Conservation (phyloP, 257 asterid genomes). For the Knoxia roxburghii region DNA sequence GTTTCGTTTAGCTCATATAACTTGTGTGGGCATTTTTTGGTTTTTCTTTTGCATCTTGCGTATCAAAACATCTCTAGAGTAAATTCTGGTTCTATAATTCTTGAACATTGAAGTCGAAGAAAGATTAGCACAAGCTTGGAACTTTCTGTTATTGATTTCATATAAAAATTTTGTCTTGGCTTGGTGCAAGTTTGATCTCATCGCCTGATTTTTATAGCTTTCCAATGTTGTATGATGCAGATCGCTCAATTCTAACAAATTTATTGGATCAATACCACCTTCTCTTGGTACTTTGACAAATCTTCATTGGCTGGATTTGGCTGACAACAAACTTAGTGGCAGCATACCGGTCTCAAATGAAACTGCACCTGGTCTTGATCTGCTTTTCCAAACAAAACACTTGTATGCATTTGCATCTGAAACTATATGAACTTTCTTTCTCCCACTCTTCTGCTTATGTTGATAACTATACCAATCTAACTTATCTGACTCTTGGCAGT, state of each 20-base stretch:
- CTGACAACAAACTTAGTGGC: slow-evolving; percentile 75
- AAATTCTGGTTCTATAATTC: not conserved
- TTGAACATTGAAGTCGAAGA: not conserved
- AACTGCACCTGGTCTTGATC: slow-evolving; percentile 75
- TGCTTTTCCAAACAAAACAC: slow-evolving; percentile 63
- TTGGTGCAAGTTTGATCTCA: slow-evolving; percentile 5
- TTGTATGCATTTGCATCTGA: slow-evolving; percentile 42
- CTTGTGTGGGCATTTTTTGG: not conserved
- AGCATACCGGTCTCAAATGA: slow-evolving; percentile 70
- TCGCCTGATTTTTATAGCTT: slow-evolving; percentile 1
- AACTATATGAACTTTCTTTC: not conserved
- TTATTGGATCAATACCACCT: slow-evolving; percentile 68
- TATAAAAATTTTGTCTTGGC: not conserved
- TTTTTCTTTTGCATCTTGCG: not conserved
- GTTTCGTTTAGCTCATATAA: no score
- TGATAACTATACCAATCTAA: slow-evolving; percentile 1
- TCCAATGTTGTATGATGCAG: slow-evolving; percentile 31
- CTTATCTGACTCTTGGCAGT: slow-evolving; percentile 37
- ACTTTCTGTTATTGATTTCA: not conserved
- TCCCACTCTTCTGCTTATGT: not conserved
- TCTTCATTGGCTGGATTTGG: slow-evolving; percentile 80
- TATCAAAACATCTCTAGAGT: no score
- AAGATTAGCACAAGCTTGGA: not conserved
- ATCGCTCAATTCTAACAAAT: slow-evolving; percentile 66
- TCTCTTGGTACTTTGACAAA: slow-evolving; percentile 46